phyloP scores from a whole-genome alignment of 2,329 filamentous ascomycete species.

The Rosellinia necatrix region DNA sequence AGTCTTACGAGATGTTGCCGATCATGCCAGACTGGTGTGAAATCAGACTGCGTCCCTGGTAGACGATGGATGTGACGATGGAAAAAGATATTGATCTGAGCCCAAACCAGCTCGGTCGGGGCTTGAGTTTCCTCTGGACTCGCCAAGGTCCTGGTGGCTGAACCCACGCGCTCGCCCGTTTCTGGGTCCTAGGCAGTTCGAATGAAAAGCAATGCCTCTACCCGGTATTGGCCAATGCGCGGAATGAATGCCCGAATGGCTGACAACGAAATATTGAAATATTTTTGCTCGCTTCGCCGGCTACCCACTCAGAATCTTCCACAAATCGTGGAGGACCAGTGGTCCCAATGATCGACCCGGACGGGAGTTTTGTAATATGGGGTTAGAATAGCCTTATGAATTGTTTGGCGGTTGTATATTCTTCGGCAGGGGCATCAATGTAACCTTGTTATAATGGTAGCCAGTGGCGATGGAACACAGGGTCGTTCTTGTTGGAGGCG shows the following conservation, averaged over 20 bases:
- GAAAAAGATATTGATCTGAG: not conserved
- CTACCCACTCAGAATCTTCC: conserved; percentile 6
- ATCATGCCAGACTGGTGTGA: not conserved
- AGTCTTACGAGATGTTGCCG: conserved; percentile 1
- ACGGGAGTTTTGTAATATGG: conserved; percentile 6
- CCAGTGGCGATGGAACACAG: conserved; percentile 26
- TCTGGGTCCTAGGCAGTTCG: not conserved
- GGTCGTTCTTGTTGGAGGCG: conserved; percentile 22
- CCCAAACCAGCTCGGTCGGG: not conserved
- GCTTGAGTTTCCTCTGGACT: not conserved
- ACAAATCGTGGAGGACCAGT: conserved; percentile 10
- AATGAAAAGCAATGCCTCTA: conserved; percentile 18
- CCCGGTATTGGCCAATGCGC: conserved; percentile 21
- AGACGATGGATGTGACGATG: not conserved
- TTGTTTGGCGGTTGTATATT: conserved; percentile 15
- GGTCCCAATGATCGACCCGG: conserved; percentile 17
- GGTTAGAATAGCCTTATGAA: conserved; percentile 17
- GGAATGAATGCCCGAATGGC: not conserved
- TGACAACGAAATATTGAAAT: conserved; percentile 12
- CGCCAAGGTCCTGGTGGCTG: conserved; percentile 2
- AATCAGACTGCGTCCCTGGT: not conserved
- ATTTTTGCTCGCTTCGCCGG: conserved; percentile 8
- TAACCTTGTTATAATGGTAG: conserved; percentile 21
- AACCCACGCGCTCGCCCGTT: conserved; percentile 5
- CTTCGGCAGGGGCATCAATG: conserved; percentile 18